Evolutionary conservation across 345 rosid genomes (phyloP), one percentile per base, ranked within the genome.

Genomic region (Combretum micranthum): DNA sequence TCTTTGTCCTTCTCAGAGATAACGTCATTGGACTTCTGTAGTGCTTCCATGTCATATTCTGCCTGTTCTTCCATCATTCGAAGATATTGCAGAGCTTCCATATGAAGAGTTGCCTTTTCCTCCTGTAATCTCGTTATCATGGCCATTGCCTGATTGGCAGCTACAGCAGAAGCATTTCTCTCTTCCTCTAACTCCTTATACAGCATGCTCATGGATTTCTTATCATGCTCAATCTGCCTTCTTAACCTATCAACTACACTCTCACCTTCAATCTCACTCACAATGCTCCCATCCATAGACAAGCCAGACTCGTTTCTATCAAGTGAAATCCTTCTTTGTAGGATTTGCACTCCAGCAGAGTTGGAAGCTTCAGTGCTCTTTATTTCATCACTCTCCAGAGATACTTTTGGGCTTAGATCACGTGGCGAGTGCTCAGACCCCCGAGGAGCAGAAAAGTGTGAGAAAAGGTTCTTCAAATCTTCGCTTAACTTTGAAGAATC

Each of bases 111-210:
- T 1, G 96, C 96, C 65, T 90, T 93, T 79, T 93, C 97, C 73
- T 93, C 99, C 69, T 93, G 99, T 63, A 93, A 62, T 68, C 92
- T 76, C 47, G 96, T 93, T 62, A 93, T 93, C 99, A 93, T 93
- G 52, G 97, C 96, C 99, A 90, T 83, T 15, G 99, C 86, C 75
- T 93, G 97, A 80, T 90, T 93, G 54, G 85, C 82, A 50, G 99
- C 83, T 52, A 85, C 64, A 0, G 97, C 73, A 12, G 99, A 83
- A 44, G 99, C 91, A 56, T 73, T 93, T 75, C 96, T 89, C 73
- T 93, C 99, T 81, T 87, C 99, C 69, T 93, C 97, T 56, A 93
- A 48, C 64, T 93, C 99, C 81, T 72, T 83, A 55, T 83, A 87
- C 64, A 87, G 63, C 50, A 76, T 72, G 48, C 65, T 61, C 69